phyloP scores from a whole-genome alignment of 2,329 filamentous ascomycete species.

The Colletotrichum lindemuthianum region DNA sequence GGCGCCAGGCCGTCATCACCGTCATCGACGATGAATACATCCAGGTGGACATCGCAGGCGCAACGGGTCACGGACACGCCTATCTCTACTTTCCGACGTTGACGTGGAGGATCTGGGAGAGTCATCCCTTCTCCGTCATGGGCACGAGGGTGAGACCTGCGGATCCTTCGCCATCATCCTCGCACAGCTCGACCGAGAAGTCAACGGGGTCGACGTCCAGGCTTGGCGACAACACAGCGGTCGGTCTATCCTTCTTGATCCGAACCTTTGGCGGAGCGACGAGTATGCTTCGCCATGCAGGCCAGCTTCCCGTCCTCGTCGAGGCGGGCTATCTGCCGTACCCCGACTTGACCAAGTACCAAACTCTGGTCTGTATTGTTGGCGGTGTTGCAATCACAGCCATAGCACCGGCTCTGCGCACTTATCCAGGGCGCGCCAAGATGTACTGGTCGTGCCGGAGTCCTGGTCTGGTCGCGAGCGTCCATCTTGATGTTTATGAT shows the following conservation, averaged over 20 bases:
- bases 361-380: conserved; percentile 3
- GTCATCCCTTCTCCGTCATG: conserved; percentile 62
- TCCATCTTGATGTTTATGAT: too few species aligned
- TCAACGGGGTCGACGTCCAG: neutral
- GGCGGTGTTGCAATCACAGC: conserved; percentile 16
- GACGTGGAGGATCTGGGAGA: conserved; percentile 57
- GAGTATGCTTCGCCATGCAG: neutral
- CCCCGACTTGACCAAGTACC: neutral
- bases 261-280: conserved; percentile 6
- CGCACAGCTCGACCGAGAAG: neutral
- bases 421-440: too few species aligned
- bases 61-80: conserved; percentile 51
- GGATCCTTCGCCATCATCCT: neutral
- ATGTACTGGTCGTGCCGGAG: too few species aligned
- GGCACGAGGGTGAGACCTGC: neutral
- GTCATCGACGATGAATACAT: conserved; percentile 47
- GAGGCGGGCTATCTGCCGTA: conserved; percentile 12
- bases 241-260: neutral
- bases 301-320: conserved; percentile 2
- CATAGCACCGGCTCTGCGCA: neutral
- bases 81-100: conserved; percentile 63
- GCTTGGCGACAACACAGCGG: neutral
- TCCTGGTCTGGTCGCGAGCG: too few species aligned
- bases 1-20: conserved; percentile 49
- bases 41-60: conserved; percentile 50